Conservation (phyloP, 345 rosid species). For the Anacardium occidentale region DNA sequence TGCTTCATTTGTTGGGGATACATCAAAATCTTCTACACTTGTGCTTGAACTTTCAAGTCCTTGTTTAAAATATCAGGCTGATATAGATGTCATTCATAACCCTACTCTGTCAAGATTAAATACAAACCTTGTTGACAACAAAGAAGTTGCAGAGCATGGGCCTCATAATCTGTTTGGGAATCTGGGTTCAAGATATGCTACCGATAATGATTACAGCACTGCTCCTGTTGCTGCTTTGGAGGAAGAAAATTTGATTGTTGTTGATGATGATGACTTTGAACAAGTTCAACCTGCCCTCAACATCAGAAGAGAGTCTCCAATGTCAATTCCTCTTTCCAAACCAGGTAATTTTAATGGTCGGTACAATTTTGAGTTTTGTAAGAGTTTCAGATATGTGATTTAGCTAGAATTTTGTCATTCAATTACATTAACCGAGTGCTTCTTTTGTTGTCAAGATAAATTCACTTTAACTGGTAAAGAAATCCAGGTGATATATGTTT, state of each 20-base stretch:
- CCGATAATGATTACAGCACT: slow-evolving; percentile 20
- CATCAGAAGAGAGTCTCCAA: slow-evolving; percentile 48
- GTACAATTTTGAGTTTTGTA: slow-evolving; percentile 7
- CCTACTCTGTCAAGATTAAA: slow-evolving; percentile 18
- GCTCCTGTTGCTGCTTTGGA: slow-evolving; percentile 21
- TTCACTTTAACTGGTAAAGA: slow-evolving; percentile 18
- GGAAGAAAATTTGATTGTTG: slow-evolving; percentile 29
- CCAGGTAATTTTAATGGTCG: slow-evolving; percentile 45
- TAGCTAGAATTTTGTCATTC: neutral
- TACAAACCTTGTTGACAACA: slow-evolving; percentile 10
- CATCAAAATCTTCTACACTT: slow-evolving; percentile 21
- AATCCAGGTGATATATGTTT: slow-evolving; percentile 54
- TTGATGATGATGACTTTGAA: slow-evolving; percentile 14
- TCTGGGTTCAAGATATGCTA: slow-evolving; percentile 21
- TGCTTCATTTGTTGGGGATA: slow-evolving; percentile 22
- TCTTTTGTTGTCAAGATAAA: neutral
- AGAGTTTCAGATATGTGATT: slow-evolving; percentile 1
- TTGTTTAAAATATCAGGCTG: slow-evolving; percentile 22
- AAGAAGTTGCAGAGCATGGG: slow-evolving; percentile 17
- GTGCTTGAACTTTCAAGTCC: slow-evolving; percentile 26
- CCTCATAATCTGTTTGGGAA: neutral
- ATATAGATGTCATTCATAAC: slow-evolving; percentile 18
- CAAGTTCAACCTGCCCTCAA: slow-evolving; percentile 38
- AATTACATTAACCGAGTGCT: neutral
- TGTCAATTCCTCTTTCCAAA: slow-evolving; percentile 30